Percentiles rank a stretch among this genome's conserved stretches.
phyloP scores from a whole-genome alignment of 164 flowering plant genomes.

The Dillenia suffruticosa region DNA sequence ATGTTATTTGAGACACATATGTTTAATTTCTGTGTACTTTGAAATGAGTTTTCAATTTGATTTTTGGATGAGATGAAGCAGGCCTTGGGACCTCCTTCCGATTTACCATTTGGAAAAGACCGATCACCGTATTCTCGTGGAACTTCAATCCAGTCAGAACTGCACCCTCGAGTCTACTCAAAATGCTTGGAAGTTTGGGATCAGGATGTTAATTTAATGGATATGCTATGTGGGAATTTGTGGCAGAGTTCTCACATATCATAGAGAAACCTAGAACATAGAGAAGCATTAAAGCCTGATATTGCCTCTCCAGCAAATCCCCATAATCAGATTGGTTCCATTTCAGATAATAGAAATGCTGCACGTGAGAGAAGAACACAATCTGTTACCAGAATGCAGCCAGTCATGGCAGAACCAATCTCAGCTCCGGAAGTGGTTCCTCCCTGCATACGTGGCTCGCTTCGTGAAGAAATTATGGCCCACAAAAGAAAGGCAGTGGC shows the following conservation, averaged over 20 bases:
- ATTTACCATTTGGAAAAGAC: too few species aligned
- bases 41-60: too few species aligned
- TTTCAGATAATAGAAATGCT: constrained; percentile 1
- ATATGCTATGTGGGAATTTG: constrained; percentile 26
- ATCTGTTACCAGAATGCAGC: constrained; percentile 4
- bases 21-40: too few species aligned
- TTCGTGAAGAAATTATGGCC: constrained; percentile 46
- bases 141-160: too few species aligned
- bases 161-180: too few species aligned
- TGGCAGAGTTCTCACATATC: constrained; percentile 16
- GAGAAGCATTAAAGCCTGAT: constrained; percentile 3
- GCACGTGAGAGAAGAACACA: constrained; percentile 9
- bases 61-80: neutral
- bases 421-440: constrained; percentile 12
- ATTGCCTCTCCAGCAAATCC: constrained; percentile 4
- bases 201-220: constrained; percentile 12
- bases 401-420: constrained; percentile 4
- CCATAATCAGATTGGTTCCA: neutral
- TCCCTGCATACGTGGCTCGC: constrained; percentile 18
- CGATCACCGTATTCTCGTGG: too few species aligned
- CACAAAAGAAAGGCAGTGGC: constrained; percentile 64
- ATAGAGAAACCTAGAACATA: constrained; percentile 4
- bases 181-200: neutral
- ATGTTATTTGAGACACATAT: too few species aligned
- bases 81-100: constrained; percentile 6